Conservation (phyloP, 495 filamentous ascomycete species). For the Xylaria palmicola region DNA sequence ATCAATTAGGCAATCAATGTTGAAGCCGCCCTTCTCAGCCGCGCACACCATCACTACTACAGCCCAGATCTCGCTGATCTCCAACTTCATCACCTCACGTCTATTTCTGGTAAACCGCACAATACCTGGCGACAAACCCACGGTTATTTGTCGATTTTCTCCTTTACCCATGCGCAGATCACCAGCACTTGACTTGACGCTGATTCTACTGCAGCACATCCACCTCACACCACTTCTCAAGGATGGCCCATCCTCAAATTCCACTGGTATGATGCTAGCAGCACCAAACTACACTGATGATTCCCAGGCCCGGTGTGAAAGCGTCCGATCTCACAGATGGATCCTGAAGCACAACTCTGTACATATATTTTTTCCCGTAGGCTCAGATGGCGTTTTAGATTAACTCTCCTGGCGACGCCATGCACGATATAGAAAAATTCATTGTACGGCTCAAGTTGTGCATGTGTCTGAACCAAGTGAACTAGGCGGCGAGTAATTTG, state of each 20-base stretch:
- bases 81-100: not conserved
- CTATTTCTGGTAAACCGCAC: conserved; percentile 2
- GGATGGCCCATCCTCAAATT: conserved; percentile 7
- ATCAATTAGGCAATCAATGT: not conserved
- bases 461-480: no score
- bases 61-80: conserved; percentile 1
- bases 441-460: not conserved
- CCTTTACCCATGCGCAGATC: conserved; percentile 16
- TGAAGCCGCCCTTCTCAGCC: conserved; percentile 9
- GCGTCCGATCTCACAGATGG: not conserved
- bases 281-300: conserved; percentile 14
- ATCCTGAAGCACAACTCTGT: conserved; percentile 5
- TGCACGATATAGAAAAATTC: conserved; percentile 8
- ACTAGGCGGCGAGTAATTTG: no score
- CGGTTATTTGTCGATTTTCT: conserved; percentile 12
- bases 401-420: not conserved
- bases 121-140: conserved; percentile 5
- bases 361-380: conserved; percentile 13
- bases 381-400: conserved; percentile 4
- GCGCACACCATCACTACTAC: not conserved
- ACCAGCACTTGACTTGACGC: conserved; percentile 16
- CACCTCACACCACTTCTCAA: not conserved
- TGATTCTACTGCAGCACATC: conserved; percentile 20
- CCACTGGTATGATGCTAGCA: conserved; percentile 18
- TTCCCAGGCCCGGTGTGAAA: not conserved